Base-by-base conservation (phyloP, 2,329 filamentous ascomycete species). In the Penicillium freii region DNA sequence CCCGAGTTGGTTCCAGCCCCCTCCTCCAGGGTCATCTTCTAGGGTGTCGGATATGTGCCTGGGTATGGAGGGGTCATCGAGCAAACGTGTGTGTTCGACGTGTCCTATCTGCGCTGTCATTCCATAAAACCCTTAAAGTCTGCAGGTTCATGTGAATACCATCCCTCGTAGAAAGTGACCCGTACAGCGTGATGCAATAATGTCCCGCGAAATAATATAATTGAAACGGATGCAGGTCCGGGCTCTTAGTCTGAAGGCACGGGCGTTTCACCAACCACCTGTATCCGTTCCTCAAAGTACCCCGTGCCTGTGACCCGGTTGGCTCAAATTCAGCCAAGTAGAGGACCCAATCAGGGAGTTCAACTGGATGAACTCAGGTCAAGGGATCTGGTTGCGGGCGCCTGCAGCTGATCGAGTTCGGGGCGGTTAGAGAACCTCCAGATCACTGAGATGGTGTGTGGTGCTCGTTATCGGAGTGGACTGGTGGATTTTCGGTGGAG, bases 261-360 rank as follows among this genome's bases (percentile, higher is more conserved):
- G 55, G 39, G 33, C 56, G 62, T 65, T 63, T 65, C 62, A 64
- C 47, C 45, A 52, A 54, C 48, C 60, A 56, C 44, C 48, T 40
- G 29, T 44, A 54, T 46, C 51, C 46, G 25, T 48, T 52, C 45
- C 58, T 57, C 40, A 51, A 57, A 56, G 55, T 44, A 64, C 59
- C 56, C 58, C 46, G 56, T 59, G 62, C 57, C 60, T 61, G 58
- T 53, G 42, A 44, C 34, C 50, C 34, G 34, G 33, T 39, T 39
- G 53, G 61, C 62, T 64, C 54, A 54, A 60, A 57, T 56, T 57
- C 42, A 61, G 42, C 47, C 48, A 51, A 47, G 54, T 15, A 11
- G 36, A 33, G 8, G 19, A n/a, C 17, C 62, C 64, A 65, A 66
- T 65, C 61, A 63, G 19, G n/a, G 39, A 10, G 3, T 21, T 23